phyloP scores from a whole-genome alignment of 306 rosid genomes.

The Prunus campanulata region DNA sequence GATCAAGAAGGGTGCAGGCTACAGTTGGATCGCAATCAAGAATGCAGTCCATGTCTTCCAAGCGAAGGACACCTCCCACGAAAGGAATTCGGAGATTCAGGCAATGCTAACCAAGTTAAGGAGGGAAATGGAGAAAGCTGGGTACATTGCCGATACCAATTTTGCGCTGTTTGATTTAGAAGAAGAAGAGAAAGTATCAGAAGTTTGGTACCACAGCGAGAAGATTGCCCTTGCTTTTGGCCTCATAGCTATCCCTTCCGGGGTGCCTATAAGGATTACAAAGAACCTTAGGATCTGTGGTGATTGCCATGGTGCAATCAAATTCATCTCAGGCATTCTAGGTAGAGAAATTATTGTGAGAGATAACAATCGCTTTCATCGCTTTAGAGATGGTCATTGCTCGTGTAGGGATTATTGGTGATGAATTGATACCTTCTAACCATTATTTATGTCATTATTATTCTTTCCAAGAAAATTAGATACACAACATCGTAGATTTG shows the following conservation, averaged over 20 bases:
- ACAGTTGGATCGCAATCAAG: constrained; percentile 77
- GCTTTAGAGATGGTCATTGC: constrained; percentile 54
- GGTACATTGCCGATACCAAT: constrained; percentile 61
- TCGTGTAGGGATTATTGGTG: constrained; percentile 77
- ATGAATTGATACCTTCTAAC: not conserved
- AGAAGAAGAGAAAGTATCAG: constrained; percentile 73
- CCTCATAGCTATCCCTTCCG: constrained; percentile 64
- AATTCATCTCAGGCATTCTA: constrained; percentile 57
- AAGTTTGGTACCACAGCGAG: constrained; percentile 82
- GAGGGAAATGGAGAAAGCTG: constrained; percentile 60
- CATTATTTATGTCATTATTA: not conserved
- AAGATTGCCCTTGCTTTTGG: constrained; percentile 82
- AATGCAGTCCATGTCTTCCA: constrained; percentile 64
- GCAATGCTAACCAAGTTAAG: constrained; percentile 55
- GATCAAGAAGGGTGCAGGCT: constrained; percentile 68
- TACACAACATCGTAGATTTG: too few species aligned
- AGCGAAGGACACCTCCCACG: constrained; percentile 72
- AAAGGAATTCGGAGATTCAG: constrained; percentile 65
- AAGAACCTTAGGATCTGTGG: constrained; percentile 58
- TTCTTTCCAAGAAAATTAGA: too few species aligned
- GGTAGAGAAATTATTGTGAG: constrained; percentile 66
- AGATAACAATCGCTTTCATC: constrained; percentile 70
- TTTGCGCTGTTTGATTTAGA: constrained; percentile 70
- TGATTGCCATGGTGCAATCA: constrained; percentile 46
- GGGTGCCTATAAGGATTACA: constrained; percentile 57